Evolutionary conservation across 257 asterid genomes (phyloP), one percentile per base, ranked within the genome.

Genomic region (Salvia rosmarinus): DNA sequence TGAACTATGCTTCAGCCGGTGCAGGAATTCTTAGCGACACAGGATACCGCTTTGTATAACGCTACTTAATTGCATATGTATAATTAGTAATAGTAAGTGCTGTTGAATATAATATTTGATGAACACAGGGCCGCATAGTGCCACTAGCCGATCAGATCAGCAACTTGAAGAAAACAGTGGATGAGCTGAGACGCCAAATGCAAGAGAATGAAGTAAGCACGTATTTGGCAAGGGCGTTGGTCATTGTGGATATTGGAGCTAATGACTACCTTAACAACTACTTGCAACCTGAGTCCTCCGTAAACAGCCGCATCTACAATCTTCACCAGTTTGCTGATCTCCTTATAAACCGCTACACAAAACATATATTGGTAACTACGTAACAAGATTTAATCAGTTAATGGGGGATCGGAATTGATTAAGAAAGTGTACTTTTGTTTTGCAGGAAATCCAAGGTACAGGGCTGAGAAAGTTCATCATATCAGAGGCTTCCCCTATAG

Each of bases 1-100:
- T 78, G 3, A 82, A 82, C 58, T 82, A 75, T 69, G 83, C 85
- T 52, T 82, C 85, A 30, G 81, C 85, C n/a, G 83, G 81, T 4
- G 72, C 79, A 25, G 79, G 86, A 11, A 82, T 82, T 78, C 83
- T 82, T 50, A 64, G 63, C 3, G 77, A 75, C 54, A 67, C 81
- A 1, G 79, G 86, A 37, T 10, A 47, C 55, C 25, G 2, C 65
- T 78, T 67, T 44, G 80, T 77, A 32, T 32, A n/a, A n/a, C n/a
- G n/a, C 30, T 25, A 25, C 30, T 25, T 25, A 25, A 25, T 25
- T 25, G 30, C 30, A 25, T 25, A 25, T 25, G 3, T 25, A 25
- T 25, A 25, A 25, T 25, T 25, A 25, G 30, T 25, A 25, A 25
- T 25, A 25, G 30, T 25, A 25, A 25, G 30, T 4, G 5, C 6